Base-by-base conservation (phyloP, 768 basidiomycete species). In the Agaricus sinodeliciosus region DNA sequence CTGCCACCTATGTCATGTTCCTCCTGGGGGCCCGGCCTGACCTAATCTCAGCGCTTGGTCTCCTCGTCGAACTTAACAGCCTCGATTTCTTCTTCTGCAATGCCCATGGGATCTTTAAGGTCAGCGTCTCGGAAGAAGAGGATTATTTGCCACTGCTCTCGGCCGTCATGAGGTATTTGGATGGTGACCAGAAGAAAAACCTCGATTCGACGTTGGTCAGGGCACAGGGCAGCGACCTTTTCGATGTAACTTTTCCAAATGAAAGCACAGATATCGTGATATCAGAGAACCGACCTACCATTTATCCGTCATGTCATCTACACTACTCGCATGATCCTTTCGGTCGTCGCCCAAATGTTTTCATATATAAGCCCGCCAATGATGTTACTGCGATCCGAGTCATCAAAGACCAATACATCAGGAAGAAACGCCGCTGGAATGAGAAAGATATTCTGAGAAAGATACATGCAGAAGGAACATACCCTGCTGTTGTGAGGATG, bases 341-440 rank as follows among this genome's bases (percentile, higher is more conserved):
- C 27, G 39, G 48, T 27, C 12, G 26, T 2, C 6, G 39, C 0
- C n/a, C 19, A 26, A 15, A 41, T 9, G 18, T 49, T 13, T 49
- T 40, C 26, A 40, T 40, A 8, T 8, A 13, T 12, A 15, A 16
- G 1, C 2, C 13, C 9, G 22, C 8, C 11, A n/a, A 22, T 2
- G 3, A n/a, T 8, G 48, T 27, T 40, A 9, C 9, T 2, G 37
- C 15, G 37, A 5, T 4, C 9, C 28, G 19, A 5, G 37, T 49
- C 11, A 40, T 49, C 48, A 49, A 49, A 22, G 48, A 49, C 5
- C 39, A 49, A 18, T 49, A 41, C 13, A 28, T 49, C 4, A 18
- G 27, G 25, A 2, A 16, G 1, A 15, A 26, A 3, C 37, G 15
- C 2, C 22, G 9, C 9, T 49, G 36, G 37, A 27, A 0, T 1